phyloP scores from a whole-genome alignment of 495 filamentous ascomycete species.

The Glonium stellatum region DNA sequence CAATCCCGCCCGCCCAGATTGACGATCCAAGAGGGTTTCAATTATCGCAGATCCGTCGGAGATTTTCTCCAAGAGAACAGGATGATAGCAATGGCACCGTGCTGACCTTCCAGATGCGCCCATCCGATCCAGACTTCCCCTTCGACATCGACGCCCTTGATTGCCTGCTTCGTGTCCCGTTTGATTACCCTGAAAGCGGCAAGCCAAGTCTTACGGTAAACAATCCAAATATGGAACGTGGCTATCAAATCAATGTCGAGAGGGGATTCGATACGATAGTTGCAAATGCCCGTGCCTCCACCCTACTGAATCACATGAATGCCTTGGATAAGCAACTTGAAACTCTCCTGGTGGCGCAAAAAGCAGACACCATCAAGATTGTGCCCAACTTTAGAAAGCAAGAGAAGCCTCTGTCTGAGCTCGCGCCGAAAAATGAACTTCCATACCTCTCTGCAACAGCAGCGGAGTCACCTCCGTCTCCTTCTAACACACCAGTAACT shows the following conservation, averaged over 20 bases:
- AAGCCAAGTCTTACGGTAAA: slow-evolving; percentile 55
- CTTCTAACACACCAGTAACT: slow-evolving; percentile 1
- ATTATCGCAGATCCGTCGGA: slow-evolving; percentile 64
- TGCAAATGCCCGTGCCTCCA: slow-evolving; percentile 47
- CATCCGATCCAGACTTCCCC: slow-evolving; percentile 85
- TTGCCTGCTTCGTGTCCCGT: slow-evolving; percentile 60
- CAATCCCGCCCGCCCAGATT: slow-evolving; percentile 56
- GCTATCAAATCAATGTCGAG: slow-evolving; percentile 75
- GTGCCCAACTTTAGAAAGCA: slow-evolving; percentile 55
- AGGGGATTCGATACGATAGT: slow-evolving; percentile 67
- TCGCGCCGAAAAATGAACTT: not conserved
- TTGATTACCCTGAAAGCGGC: slow-evolving; percentile 16
- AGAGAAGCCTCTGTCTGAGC: not conserved
- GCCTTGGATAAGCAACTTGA: slow-evolving; percentile 70
- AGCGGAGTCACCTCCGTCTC: not conserved
- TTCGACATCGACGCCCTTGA: slow-evolving; percentile 68
- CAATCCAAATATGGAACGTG: slow-evolving; percentile 73
- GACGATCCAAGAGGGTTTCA: slow-evolving; percentile 71
- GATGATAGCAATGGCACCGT: slow-evolving; percentile 47
- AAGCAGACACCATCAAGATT: slow-evolving; percentile 72
- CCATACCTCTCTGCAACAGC: slow-evolving; percentile 1
- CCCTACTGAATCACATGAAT: slow-evolving; percentile 63
- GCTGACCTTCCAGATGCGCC: slow-evolving; percentile 57
- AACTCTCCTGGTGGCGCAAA: slow-evolving; percentile 58
- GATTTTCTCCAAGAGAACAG: slow-evolving; percentile 58